These are phyloP conservation scores for Vigna radiata DNA, from an alignment of 306 rosid genomes.

Conservation along the genomic window DNA sequence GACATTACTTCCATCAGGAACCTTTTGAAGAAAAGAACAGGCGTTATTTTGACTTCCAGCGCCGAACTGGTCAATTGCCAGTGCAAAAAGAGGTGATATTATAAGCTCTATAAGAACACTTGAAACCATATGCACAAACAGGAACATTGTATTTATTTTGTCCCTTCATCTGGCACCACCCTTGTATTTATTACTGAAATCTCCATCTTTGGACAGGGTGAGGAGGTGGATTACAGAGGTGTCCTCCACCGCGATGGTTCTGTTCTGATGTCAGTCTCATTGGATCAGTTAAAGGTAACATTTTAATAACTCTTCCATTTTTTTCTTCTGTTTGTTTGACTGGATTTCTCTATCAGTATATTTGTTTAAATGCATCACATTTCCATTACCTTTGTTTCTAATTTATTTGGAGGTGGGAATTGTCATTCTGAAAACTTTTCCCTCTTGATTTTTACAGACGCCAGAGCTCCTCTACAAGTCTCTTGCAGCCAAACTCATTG, in stretches of 20 bases:
- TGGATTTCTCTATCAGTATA: conserved; percentile 17
- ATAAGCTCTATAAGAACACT: conserved; percentile 12
- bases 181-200: conserved; percentile 22
- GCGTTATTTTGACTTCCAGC: conserved; percentile 91
- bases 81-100: conserved; percentile 80
- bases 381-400: not conserved
- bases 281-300: conserved; percentile 86
- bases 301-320: conserved; percentile 26
- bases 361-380: conserved; percentile 11
- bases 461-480: conserved; percentile 95
- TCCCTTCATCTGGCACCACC: conserved; percentile 11
- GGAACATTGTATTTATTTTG: not conserved
- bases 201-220: conserved; percentile 66
- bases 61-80: conserved; percentile 96
- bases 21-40: conserved; percentile 95
- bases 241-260: conserved; percentile 95
- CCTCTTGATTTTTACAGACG: conserved; percentile 53
- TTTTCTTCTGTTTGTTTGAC: conserved; percentile 18
- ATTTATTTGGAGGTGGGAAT: not conserved
- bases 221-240: conserved; percentile 97
- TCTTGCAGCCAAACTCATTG: conserved; percentile 82
- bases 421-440: conserved; percentile 7
- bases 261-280: conserved; percentile 90
- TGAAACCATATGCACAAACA: not conserved
- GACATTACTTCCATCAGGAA: conserved; percentile 63